These are phyloP conservation scores for Scleroderma citrinum DNA, from an alignment of 768 basidiomycete species.

Conservation along the genomic window DNA sequence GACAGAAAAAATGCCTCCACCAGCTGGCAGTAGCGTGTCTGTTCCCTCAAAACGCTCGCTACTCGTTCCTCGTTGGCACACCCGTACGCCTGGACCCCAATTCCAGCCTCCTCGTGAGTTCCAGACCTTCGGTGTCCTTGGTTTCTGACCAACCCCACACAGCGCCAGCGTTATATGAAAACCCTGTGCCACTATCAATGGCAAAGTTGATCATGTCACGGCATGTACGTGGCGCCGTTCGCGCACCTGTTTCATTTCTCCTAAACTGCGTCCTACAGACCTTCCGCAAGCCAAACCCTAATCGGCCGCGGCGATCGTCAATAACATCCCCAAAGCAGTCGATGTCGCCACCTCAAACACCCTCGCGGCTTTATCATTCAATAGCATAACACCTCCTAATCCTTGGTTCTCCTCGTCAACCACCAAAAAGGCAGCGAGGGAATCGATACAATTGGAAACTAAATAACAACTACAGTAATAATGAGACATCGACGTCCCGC, in stretches of 20 bases:
- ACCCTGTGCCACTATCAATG: conserved; percentile 41
- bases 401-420: neutral
- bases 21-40: conserved; percentile 5
- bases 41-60: conserved; percentile 9
- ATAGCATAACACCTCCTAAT: conserved; percentile 25
- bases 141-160: neutral
- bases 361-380: conserved; percentile 29
- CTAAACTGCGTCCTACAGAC: conserved; percentile 18
- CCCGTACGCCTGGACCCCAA: conserved; percentile 15
- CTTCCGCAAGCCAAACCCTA: conserved; percentile 28
- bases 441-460: conserved; percentile 23
- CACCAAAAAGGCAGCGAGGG: conserved; percentile 4
- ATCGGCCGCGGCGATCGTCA: conserved; percentile 20
- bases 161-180: conserved; percentile 42
- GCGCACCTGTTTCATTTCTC: neutral
- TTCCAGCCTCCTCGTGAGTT: conserved; percentile 30
- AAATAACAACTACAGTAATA: conserved; percentile 22
- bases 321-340: conserved; percentile 13
- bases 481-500: conserved; percentile 14
- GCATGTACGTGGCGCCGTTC: conserved; percentile 32
- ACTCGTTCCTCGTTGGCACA: conserved; percentile 17
- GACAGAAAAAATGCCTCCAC: conserved; percentile 16
- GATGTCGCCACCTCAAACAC: conserved; percentile 28
- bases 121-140: neutral
- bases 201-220: conserved; percentile 50